A percentile compares a stretch with the other conserved stretches of the same genome.
Evolutionary conservation across 73 alveolate genomes (phyloP).

Genomic region (Durusdinium trenchii): DNA sequence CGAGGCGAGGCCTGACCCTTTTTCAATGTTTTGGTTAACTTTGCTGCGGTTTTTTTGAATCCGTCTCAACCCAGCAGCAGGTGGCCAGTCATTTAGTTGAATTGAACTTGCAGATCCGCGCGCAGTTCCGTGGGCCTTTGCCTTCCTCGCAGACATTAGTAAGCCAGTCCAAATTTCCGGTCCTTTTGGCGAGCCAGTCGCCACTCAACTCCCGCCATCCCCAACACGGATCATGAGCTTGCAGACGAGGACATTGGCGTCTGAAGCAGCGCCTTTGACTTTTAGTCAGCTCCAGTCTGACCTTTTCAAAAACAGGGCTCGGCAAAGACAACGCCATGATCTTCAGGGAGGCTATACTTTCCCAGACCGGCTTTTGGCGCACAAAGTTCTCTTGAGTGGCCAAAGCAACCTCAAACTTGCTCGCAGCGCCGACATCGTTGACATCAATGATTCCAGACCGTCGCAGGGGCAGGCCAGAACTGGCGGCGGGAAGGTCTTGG

Average conservation of each 20-base stretch:
- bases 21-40: background rate
- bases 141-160: background rate
- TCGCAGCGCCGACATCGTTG: background rate
- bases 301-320: background rate
- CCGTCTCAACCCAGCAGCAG: background rate
- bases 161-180: background rate
- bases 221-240: too few relatives aligned
- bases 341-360: background rate
- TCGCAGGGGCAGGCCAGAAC: background rate
- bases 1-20: background rate
- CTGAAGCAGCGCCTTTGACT: background rate
- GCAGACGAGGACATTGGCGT: background rate
- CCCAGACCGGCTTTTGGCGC: background rate
- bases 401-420: background rate
- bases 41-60: background rate
- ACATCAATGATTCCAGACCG: background rate
- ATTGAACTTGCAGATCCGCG: background rate
- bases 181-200: background rate
- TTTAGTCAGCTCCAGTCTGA: background rate
- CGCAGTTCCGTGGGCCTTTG: background rate
- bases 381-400: background rate
- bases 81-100: background rate
- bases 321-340: background rate
- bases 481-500: background rate
- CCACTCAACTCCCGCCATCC: background rate